phyloP scores from a whole-genome alignment of 2,329 filamentous ascomycete species.

The Colletotrichum australisinense region DNA sequence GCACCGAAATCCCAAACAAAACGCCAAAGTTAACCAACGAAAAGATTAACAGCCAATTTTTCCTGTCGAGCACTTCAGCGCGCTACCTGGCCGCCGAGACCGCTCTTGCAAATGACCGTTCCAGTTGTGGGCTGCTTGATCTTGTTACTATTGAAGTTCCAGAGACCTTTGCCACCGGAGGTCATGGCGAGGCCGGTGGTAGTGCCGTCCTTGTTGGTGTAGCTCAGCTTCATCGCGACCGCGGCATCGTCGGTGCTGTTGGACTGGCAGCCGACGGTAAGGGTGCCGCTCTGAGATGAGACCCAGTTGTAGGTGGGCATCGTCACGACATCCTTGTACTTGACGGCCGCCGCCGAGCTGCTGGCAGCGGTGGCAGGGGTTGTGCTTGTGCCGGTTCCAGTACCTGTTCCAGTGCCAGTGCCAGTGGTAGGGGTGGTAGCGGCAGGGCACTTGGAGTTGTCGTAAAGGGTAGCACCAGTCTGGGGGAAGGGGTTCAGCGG shows the following conservation, averaged over 20 bases:
- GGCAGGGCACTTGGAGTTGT: conserved; percentile 29
- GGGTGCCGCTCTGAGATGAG: conserved; percentile 34
- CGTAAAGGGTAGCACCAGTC: conserved; percentile 28
- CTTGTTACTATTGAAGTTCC: conserved; percentile 33
- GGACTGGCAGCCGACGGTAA: conserved; percentile 32
- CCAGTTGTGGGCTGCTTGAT: conserved; percentile 32
- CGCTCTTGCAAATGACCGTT: conserved; percentile 32
- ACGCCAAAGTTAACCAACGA: background rate
- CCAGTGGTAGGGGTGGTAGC: background rate
- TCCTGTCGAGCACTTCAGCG: background rate
- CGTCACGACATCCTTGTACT: conserved; percentile 27
- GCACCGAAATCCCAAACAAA: background rate
- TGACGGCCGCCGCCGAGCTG: background rate
- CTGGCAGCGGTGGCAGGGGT: background rate
- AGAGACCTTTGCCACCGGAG: conserved; percentile 17
- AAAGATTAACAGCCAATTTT: background rate
- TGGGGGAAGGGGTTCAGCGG: conserved; percentile 49
- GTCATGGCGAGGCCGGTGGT: conserved; percentile 30
- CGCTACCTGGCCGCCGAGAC: conserved; percentile 18
- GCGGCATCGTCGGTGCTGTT: conserved; percentile 30
- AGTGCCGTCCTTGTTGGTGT: conserved; percentile 38
- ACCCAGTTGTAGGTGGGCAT: conserved; percentile 34
- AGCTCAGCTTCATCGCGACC: conserved; percentile 40
- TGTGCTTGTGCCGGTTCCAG: background rate
- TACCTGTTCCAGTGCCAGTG: conserved; percentile 5